phyloP scores from a whole-genome alignment of 176 grass and related monocot species.

The Bromus sterilis region DNA sequence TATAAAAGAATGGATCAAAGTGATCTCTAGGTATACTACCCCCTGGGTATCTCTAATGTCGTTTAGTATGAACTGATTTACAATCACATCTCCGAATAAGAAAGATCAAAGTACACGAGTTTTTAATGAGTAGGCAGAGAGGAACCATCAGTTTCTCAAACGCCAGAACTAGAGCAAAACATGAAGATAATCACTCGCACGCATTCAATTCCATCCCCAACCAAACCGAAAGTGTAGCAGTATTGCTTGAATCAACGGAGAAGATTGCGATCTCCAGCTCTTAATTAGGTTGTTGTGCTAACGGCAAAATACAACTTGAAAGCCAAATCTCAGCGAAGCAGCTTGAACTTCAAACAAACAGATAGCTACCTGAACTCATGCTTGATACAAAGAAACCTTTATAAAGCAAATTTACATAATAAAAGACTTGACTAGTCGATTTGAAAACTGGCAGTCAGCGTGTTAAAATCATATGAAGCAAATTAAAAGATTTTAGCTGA shows the following conservation, averaged over 20 bases:
- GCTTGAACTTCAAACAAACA: background rate
- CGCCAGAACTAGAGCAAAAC: background rate
- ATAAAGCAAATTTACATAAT: background rate
- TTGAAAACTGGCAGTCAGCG: background rate
- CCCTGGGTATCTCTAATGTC: background rate
- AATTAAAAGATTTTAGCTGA: background rate
- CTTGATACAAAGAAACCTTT: background rate
- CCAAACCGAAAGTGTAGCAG: background rate
- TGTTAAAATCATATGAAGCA: background rate
- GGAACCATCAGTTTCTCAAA: constrained; percentile 5
- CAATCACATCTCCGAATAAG: background rate
- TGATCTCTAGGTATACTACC: constrained; percentile 27
- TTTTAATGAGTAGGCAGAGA: constrained; percentile 7
- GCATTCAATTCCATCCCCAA: constrained; percentile 17
- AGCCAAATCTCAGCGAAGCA: background rate
- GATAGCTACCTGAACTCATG: background rate
- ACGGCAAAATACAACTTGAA: background rate
- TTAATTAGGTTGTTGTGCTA: background rate
- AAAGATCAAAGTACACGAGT: background rate
- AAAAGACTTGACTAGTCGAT: background rate
- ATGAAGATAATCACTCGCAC: too few relatives aligned
- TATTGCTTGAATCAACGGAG: background rate
- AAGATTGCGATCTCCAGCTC: background rate
- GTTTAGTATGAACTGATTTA: background rate
- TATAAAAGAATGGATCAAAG: background rate